Evolutionary conservation across 2,329 filamentous ascomycete genomes (phyloP).

Genomic region (Cytospora schulzeri): DNA sequence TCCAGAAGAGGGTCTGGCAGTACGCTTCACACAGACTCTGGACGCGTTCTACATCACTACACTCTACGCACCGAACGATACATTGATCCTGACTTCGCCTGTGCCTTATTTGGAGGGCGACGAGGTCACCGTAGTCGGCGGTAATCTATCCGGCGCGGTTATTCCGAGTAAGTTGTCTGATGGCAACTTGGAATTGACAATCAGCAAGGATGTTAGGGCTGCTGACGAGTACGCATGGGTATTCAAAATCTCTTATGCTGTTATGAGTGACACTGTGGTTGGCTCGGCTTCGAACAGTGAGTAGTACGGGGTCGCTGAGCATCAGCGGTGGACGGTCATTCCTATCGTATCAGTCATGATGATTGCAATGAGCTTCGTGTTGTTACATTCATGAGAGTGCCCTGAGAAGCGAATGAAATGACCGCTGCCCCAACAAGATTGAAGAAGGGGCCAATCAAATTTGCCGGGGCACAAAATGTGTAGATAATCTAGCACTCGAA

Average conservation of each 20-base stretch:
- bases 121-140: conserved; percentile 46
- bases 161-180: conserved; percentile 29
- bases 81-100: conserved; percentile 44
- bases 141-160: conserved; percentile 31
- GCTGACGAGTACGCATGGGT: conserved; percentile 45
- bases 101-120: conserved; percentile 52
- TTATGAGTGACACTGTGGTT: not conserved
- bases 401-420: no score
- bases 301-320: not conserved
- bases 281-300: not conserved
- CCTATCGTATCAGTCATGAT: no score
- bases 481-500: no score
- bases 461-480: no score
- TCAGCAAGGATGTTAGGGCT: conserved; percentile 37
- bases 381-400: no score
- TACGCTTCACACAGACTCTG: conserved; percentile 54
- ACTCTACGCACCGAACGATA: conserved; percentile 45
- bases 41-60: conserved; percentile 56
- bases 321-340: no score
- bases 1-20: conserved; percentile 44
- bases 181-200: conserved; percentile 35
- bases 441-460: no score
- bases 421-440: no score
- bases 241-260: conserved; percentile 34
- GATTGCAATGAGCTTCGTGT: no score